Conservation (phyloP, 805 yeast genomes). For the Ogataea corticis region DNA sequence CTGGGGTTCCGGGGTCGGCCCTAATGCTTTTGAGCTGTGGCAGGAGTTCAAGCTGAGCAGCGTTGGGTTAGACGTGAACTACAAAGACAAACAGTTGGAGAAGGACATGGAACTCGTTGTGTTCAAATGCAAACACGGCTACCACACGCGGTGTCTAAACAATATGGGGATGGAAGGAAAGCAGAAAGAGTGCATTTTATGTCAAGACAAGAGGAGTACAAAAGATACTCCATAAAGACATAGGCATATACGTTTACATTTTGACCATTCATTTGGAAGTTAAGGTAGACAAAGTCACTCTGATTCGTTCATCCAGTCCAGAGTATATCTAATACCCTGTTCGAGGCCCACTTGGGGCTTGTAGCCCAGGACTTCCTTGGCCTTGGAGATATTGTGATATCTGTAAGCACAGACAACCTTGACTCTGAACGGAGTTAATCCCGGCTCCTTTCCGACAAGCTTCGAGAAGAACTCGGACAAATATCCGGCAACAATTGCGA, state of each 20-base stretch:
- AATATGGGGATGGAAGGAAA: constrained; percentile 42
- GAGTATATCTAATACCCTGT: constrained; percentile 75
- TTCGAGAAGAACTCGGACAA: constrained; percentile 73
- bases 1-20: constrained; percentile 65
- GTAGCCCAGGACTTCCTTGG: constrained; percentile 76
- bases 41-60: constrained; percentile 37
- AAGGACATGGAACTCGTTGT: constrained; percentile 41
- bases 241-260: too few species aligned
- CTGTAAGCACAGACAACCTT: constrained; percentile 89
- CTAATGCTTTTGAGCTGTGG: constrained; percentile 57
- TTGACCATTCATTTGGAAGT: too few species aligned
- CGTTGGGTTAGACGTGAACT: constrained; percentile 12
- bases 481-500: constrained; percentile 83
- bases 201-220: constrained; percentile 26
- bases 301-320: constrained; percentile 86
- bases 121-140: constrained; percentile 68
- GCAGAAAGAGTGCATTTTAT: constrained; percentile 40
- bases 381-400: constrained; percentile 89
- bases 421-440: constrained; percentile 94
- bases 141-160: constrained; percentile 57
- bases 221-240: too few species aligned
- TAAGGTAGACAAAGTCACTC: too few species aligned
- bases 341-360: constrained; percentile 76
- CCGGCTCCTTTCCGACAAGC: constrained; percentile 79
- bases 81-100: constrained; percentile 7